Base-by-base conservation (phyloP, 169 alveolate genomes). In the Cyclospora cayetanensis region DNA sequence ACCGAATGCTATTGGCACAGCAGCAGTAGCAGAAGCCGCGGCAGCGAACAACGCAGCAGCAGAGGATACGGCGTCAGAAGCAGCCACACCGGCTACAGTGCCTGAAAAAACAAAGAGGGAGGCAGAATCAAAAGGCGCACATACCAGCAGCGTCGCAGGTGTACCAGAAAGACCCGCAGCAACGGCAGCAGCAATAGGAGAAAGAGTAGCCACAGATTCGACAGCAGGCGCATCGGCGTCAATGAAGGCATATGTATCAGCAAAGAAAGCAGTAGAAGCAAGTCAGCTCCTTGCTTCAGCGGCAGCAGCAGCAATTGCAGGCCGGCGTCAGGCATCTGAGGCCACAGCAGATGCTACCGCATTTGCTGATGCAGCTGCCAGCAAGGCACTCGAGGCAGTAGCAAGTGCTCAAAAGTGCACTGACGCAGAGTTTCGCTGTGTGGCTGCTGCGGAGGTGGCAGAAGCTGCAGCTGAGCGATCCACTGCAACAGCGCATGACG, bases 331-430 rank as follows among this genome's bases (percentile, higher is more conserved):
- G 80, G 80, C 35, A 29, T 68, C 80, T 4, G 80, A 68, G 37
- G 80, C 80, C 29, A 46, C 80, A 46, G 55, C 55, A 46, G 22
- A 15, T 46, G 55, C 55, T 46, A 46, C 80, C 12, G 80, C 50
- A 9, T 3, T 29, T 68, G 80, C 80, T 68, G 80, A 42, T 68
- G 80, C 80, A 34, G 80, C 50, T 68, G 80, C 80, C 35, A 46
- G 7, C 7, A 1, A 2, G 46, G 39, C 43, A 18, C 4, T 22
- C 2, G 37, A 68, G 80, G n/a, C 80, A 31, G 80, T n/a, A 68
- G 80, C 80, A 68, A 27, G 52, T 34, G 80, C 80, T 18, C 46
- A 68, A 2, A 42, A 68, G 25, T 68, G 80, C 80, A 3, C 29
- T 22, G 46, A 29, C 29, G 43, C 80, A 5, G 80, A 68, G 80